phyloP scores from a whole-genome alignment of 139 green algal species.

The Asterochloris sp. region DNA sequence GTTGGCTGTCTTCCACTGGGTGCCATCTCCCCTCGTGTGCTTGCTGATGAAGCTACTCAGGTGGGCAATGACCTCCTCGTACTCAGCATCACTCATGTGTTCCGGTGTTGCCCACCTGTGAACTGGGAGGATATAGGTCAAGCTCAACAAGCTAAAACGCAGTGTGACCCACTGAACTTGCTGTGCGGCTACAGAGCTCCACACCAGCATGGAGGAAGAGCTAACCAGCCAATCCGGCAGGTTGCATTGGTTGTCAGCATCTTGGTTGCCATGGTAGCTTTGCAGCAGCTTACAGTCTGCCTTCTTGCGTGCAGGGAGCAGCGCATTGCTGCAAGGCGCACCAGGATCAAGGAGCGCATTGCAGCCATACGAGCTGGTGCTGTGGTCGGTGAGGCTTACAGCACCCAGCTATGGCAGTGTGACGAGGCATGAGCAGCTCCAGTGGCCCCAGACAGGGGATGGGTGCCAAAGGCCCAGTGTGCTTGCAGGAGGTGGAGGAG shows the following conservation, averaged over 20 bases:
- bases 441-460: neutral
- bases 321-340: slow-evolving; percentile 4
- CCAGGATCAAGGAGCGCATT: neutral
- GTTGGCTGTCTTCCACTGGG: neutral
- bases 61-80: too few species aligned
- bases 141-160: too few species aligned
- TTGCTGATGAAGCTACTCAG: neutral
- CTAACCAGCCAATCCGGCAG: too few species aligned
- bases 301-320: neutral
- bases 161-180: too few species aligned
- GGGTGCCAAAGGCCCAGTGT: neutral
- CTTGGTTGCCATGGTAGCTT: too few species aligned
- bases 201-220: too few species aligned
- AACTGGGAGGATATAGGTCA: too few species aligned
- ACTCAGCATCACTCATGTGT: too few species aligned
- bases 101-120: neutral
- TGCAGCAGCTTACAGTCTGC: too few species aligned
- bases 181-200: too few species aligned
- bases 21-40: neutral
- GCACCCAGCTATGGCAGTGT: neutral
- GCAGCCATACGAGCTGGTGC: slow-evolving; percentile 1
- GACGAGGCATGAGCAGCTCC: too few species aligned
- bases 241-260: too few species aligned
- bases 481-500: neutral
- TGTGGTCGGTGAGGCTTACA: neutral